Conservation (phyloP, 441 rosid species). For the Heliophila coronopifolia region DNA sequence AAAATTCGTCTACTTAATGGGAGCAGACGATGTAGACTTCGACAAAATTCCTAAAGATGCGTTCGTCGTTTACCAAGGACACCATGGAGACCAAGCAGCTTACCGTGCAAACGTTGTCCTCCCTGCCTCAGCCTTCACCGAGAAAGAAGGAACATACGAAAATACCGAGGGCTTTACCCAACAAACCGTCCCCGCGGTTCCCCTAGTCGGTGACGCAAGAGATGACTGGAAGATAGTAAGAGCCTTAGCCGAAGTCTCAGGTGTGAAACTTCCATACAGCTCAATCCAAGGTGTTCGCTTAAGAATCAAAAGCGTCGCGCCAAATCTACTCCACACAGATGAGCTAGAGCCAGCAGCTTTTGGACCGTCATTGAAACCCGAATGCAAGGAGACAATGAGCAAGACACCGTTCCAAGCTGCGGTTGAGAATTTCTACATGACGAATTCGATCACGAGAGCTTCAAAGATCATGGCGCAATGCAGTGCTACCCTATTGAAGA, state of each 20-base stretch:
- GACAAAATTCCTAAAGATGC: constrained; percentile 76
- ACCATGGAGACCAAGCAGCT: constrained; percentile 82
- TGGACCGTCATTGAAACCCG: constrained; percentile 55
- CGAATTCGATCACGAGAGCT: constrained; percentile 88
- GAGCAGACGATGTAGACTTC: constrained; percentile 77
- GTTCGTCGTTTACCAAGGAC: constrained; percentile 87
- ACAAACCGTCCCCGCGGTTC: constrained; percentile 89
- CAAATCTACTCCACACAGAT: constrained; percentile 60
- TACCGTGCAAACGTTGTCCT: constrained; percentile 81
- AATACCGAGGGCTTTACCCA: constrained; percentile 84
- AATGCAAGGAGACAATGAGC: constrained; percentile 38
- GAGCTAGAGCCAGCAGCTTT: constrained; percentile 71
- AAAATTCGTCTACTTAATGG: constrained; percentile 83
- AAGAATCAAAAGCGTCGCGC: constrained; percentile 70
- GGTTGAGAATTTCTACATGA: constrained; percentile 84
- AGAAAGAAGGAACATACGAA: constrained; percentile 86
- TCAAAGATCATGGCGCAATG: constrained; percentile 96
- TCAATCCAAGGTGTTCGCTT: constrained; percentile 51
- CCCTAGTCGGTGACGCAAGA: constrained; percentile 88
- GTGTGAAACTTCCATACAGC: constrained; percentile 64
- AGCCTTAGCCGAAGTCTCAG: constrained; percentile 81
- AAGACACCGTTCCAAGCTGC: constrained; percentile 44
- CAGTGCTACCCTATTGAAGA: constrained; percentile 64
- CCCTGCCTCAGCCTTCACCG: constrained; percentile 81
- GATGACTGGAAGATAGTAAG: constrained; percentile 93